A percentile compares a stretch with the other conserved stretches of the same genome.
These are phyloP conservation scores for Amphicarpaea edgeworthii DNA, from an alignment of 306 rosid genomes.

Conservation along the genomic window DNA sequence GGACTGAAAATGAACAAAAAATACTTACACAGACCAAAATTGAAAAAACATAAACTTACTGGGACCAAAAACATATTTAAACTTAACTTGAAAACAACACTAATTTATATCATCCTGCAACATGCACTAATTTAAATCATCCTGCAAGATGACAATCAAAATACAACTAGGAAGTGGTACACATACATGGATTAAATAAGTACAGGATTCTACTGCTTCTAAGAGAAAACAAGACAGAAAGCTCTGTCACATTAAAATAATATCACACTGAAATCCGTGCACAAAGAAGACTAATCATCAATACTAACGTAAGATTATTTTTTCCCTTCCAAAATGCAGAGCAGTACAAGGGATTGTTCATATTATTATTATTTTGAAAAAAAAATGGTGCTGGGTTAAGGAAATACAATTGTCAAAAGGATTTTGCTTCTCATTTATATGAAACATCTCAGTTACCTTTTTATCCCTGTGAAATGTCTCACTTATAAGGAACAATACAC, in stretches of 20 bases:
- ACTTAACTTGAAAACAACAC: no score
- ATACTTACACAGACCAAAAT: no score
- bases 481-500: slow-evolving; percentile 24
- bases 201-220: slow-evolving; percentile 73
- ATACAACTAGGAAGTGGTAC: slow-evolving; percentile 1
- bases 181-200: slow-evolving; percentile 40
- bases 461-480: slow-evolving; percentile 12
- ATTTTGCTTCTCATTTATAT: slow-evolving; percentile 12
- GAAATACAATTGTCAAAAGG: slow-evolving; percentile 36
- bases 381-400: neutral
- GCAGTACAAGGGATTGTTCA: neutral
- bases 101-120: slow-evolving; percentile 18
- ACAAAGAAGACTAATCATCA: slow-evolving; percentile 23
- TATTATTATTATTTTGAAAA: neutral
- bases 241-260: slow-evolving; percentile 49
- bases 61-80: no score
- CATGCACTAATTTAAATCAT: slow-evolving; percentile 16
- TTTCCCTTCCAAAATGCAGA: slow-evolving; percentile 10
- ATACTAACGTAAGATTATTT: neutral
- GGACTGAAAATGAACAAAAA: no score
- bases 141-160: slow-evolving; percentile 10
- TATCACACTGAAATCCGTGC: slow-evolving; percentile 6
- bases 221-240: slow-evolving; percentile 76
- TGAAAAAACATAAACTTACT: no score
- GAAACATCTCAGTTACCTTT: neutral